phyloP scores from a whole-genome alignment of 257 asterid species.

The Nicotiana undulata region DNA sequence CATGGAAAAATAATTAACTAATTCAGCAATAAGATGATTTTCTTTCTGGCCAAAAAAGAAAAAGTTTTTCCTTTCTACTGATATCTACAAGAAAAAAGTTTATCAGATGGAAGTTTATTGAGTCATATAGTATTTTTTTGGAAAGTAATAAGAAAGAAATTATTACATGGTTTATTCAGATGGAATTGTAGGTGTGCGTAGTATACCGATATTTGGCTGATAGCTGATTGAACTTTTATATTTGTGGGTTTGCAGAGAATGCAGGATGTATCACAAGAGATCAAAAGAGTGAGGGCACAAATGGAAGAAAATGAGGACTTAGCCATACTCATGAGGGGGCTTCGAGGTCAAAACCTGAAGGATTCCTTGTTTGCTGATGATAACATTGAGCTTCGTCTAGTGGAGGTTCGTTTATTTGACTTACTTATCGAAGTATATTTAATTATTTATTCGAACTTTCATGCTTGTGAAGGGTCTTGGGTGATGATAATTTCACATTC shows the following conservation, averaged over 20 bases:
- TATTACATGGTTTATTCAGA: background rate
- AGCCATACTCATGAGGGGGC: slow-evolving; percentile 89
- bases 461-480: background rate
- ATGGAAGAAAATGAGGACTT: slow-evolving; percentile 96
- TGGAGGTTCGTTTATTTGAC: slow-evolving; percentile 52
- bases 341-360: slow-evolving; percentile 86
- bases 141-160: background rate
- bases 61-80: background rate
- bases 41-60: background rate
- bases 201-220: background rate
- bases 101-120: background rate
- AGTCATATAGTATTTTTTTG: background rate
- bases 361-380: slow-evolving; percentile 80
- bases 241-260: slow-evolving; percentile 65
- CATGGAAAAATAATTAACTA: background rate
- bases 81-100: background rate
- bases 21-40: background rate
- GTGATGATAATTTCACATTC: background rate
- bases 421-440: background rate
- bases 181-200: background rate
- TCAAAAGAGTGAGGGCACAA: slow-evolving; percentile 90
- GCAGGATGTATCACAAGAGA: slow-evolving; percentile 85
- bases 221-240: slow-evolving; percentile 5
- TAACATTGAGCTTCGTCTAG: slow-evolving; percentile 77
- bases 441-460: background rate